These are phyloP conservation scores for Fusarium domesticum DNA, from an alignment of 2,329 filamentous ascomycete genomes.

Conservation along the genomic window DNA sequence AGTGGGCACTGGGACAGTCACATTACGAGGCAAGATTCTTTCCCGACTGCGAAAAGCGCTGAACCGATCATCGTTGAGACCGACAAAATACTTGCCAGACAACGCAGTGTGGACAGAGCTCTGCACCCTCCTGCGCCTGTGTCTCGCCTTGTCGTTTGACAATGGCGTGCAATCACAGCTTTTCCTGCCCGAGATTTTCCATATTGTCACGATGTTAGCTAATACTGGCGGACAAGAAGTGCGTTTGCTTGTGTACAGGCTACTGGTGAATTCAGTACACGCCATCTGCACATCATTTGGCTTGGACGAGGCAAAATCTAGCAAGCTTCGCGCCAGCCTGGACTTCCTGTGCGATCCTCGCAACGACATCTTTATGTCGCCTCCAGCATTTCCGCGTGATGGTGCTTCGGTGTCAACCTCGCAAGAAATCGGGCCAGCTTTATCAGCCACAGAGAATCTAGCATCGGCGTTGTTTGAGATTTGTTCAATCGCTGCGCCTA, in stretches of 20 bases:
- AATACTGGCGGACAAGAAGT: conserved; percentile 60
- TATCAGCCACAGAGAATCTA: conserved; percentile 58
- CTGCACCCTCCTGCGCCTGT: conserved; percentile 64
- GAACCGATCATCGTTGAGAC: conserved; percentile 63
- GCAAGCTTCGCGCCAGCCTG: conserved; percentile 54
- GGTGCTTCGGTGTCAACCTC: conserved; percentile 52
- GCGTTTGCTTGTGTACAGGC: conserved; percentile 57
- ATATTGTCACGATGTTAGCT: conserved; percentile 67
- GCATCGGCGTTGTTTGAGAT: conserved; percentile 62
- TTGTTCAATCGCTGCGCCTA: conserved; percentile 61
- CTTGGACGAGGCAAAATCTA: conserved; percentile 57
- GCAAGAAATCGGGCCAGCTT: conserved; percentile 51
- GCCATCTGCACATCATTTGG: conserved; percentile 64
- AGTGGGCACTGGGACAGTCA: conserved; percentile 61
- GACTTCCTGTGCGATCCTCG: conserved; percentile 58
- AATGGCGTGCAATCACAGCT: conserved; percentile 65
- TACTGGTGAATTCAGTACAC: conserved; percentile 66
- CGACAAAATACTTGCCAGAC: conserved; percentile 63
- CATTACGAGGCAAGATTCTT: conserved; percentile 62
- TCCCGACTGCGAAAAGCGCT: conserved; percentile 64
- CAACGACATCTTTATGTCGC: conserved; percentile 55
- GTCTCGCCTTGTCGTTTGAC: conserved; percentile 64
- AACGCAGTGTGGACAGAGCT: conserved; percentile 69
- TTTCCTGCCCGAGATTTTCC: conserved; percentile 66
- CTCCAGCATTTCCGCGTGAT: conserved; percentile 47